Evolutionary conservation across 2,329 filamentous ascomycete species (phyloP).

Genomic region (Ceratocystis diversiconidia): DNA sequence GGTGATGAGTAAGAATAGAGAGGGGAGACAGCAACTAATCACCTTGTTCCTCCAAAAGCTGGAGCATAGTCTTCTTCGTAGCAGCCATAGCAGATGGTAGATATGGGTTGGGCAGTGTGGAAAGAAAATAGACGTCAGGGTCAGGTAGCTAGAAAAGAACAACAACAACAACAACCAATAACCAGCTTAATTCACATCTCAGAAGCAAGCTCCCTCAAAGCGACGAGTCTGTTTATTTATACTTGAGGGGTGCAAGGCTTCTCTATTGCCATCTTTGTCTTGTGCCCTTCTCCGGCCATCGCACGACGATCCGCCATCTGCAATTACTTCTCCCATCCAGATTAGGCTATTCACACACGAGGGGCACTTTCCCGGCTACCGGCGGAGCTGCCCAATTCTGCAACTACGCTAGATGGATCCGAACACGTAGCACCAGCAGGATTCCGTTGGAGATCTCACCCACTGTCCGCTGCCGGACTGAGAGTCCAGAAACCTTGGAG

Average conservation of each 20-base stretch:
- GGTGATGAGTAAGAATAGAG: background rate
- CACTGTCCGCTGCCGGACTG: background rate
- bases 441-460: background rate
- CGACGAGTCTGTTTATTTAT: background rate
- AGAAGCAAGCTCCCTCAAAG: background rate
- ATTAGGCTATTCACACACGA: background rate
- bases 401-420: background rate
- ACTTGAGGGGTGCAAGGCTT: too few species aligned
- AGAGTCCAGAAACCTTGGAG: background rate
- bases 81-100: background rate
- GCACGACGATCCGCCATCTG: background rate
- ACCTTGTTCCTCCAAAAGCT: constrained; percentile 5
- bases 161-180: background rate
- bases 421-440: background rate
- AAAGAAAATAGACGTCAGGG: background rate
- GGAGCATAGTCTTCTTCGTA: background rate
- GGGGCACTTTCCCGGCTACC: background rate
- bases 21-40: background rate
- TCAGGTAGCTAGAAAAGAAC: background rate
- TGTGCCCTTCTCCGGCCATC: background rate
- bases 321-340: background rate
- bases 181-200: background rate
- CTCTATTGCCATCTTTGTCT: too few species aligned
- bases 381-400: background rate
- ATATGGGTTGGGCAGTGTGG: background rate